These are phyloP conservation scores for Boletus mariae DNA, from an alignment of 1,284 basidiomycete species.

Conservation along the genomic window DNA sequence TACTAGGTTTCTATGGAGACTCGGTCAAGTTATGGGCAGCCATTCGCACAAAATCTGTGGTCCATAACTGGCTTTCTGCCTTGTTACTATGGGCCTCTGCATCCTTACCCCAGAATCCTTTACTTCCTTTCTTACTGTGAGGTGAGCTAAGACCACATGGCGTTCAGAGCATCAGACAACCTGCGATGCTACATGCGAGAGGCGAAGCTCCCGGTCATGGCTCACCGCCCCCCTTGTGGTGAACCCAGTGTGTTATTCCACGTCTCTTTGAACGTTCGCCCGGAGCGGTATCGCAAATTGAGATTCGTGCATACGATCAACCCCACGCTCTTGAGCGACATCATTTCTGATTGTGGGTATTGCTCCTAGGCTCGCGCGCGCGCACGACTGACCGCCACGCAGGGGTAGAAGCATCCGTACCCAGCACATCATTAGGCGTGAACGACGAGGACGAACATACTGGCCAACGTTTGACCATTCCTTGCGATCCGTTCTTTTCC, in stretches of 20 bases:
- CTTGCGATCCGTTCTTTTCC: constrained; percentile 39
- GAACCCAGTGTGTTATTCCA: constrained; percentile 43
- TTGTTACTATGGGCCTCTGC: not conserved
- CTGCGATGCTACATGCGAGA: constrained; percentile 45
- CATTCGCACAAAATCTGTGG: too few species aligned
- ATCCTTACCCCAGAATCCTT: too few species aligned
- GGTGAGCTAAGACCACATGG: constrained; percentile 17
- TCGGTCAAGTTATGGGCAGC: not conserved
- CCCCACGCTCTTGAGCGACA: constrained; percentile 27
- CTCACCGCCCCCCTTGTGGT: constrained; percentile 29
- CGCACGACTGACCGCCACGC: constrained; percentile 7
- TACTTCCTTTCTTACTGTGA: not conserved
- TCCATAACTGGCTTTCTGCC: not conserved
- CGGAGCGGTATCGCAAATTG: constrained; percentile 47
- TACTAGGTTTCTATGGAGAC: constrained; percentile 26
- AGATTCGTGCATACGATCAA: constrained; percentile 42
- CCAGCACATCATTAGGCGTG: constrained; percentile 33
- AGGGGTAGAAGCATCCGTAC: constrained; percentile 41
- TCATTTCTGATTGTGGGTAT: constrained; percentile 38
- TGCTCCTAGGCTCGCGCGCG: not conserved
- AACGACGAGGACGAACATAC: constrained; percentile 38
- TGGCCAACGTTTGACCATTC: constrained; percentile 44
- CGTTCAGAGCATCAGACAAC: constrained; percentile 39
- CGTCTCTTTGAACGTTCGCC: constrained; percentile 42
- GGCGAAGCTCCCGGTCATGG: constrained; percentile 48